Evolutionary conservation across 208 protist species (phyloP), one percentile per base, ranked within the genome.

Genomic region (Acanthamoeba castellanii): DNA sequence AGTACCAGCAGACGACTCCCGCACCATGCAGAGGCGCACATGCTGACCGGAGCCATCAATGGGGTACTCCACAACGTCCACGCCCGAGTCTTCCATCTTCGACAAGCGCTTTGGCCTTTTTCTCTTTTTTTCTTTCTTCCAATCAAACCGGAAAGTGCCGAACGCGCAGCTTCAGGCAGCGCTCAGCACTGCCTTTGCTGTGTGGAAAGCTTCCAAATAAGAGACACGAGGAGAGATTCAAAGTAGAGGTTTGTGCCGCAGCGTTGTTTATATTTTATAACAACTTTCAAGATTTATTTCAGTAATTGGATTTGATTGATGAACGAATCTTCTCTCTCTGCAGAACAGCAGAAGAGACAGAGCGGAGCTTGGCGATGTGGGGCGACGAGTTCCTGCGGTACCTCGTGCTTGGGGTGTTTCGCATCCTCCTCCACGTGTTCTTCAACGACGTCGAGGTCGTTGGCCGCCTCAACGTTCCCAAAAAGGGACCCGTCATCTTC

Each of bases 381-480:
- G 52, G 61, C 27, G 37, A 32, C 70, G 70, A 81, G 70, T 47
- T 81, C 22, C 37, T 81, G 32, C 70, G 70, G 70, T 81, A 81
- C 70, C 37, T 81, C 34, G 70, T 81, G 70, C 32, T 81, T 1
- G 14, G 30, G 30, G 70, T 88, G 50, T 88, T 88, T 42, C 50
- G 50, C 47, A 32, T 93, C 37, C 34, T 93, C 25, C 59, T 93
- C 22, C 34, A 93, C 59, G 50, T 78, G 18, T 93, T 93, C 88
- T 93, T 93, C 88, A 72, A 78, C 57, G 88, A 93, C 32, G 68
- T 93, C 57, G 59, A 93, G 68, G 88, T 93, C n/a, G 57, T 93
- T 4, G 88, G 88, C 20, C 37, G 42, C 14, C n/a, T 20, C 59
- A 93, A 93, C 34, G 61, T 93, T 3, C 88, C 88, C 20, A 50